A percentile compares a stretch with the other conserved stretches of the same genome.
phyloP scores from a whole-genome alignment of 306 rosid species.

The Cicer pinnatifidum region DNA sequence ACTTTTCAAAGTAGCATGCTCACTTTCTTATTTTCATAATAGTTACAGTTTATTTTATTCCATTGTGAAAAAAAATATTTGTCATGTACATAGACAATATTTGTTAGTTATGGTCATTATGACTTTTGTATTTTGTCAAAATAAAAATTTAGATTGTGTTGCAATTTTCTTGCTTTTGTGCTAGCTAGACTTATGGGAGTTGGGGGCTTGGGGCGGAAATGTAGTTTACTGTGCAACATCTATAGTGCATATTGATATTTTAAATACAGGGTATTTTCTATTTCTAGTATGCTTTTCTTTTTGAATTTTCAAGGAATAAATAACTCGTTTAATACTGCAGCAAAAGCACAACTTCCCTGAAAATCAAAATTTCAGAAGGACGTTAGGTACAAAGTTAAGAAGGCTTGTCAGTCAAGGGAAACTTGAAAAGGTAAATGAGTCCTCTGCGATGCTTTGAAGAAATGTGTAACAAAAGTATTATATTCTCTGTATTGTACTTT shows the following conservation, averaged over 20 bases:
- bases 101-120: constrained; percentile 8
- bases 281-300: constrained; percentile 41
- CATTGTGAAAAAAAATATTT: constrained; percentile 9
- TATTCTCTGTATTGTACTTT: not conserved
- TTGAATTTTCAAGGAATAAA: constrained; percentile 42
- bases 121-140: constrained; percentile 31
- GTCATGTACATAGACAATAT: not conserved
- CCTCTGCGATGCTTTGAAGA: constrained; percentile 13
- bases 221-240: constrained; percentile 23
- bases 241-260: constrained; percentile 32
- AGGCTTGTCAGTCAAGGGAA: constrained; percentile 82
- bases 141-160: constrained; percentile 25
- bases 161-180: not conserved
- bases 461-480: not conserved
- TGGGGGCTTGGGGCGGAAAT: not conserved
- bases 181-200: not conserved
- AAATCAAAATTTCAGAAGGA: constrained; percentile 69
- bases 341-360: constrained; percentile 65
- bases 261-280: constrained; percentile 13
- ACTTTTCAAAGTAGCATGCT: constrained; percentile 11
- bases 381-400: constrained; percentile 67
- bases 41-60: not conserved
- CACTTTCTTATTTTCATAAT: constrained; percentile 1
- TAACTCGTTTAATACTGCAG: constrained; percentile 58
- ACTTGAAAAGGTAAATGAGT: constrained; percentile 74